These are phyloP conservation scores for Papiliotrema terrestris DNA, from an alignment of 1,284 basidiomycete genomes.

Conservation along the genomic window DNA sequence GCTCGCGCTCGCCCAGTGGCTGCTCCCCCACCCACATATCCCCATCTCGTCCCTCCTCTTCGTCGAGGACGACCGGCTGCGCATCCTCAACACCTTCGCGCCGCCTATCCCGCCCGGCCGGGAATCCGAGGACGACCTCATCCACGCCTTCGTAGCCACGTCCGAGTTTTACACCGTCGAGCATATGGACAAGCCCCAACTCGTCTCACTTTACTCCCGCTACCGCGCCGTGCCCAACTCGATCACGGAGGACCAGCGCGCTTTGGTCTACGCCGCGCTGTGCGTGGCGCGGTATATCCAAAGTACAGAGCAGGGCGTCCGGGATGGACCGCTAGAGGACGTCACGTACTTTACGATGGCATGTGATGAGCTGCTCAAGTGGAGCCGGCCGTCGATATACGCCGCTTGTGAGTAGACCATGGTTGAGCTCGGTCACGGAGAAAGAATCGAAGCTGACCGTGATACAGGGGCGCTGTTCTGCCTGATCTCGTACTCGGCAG, in stretches of 20 bases:
- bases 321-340: slow-evolving; percentile 15
- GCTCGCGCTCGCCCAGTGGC: background rate
- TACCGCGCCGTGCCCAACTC: slow-evolving; percentile 20
- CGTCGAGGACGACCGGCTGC: slow-evolving; percentile 12
- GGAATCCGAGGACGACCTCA: slow-evolving; percentile 18
- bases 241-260: slow-evolving; percentile 23
- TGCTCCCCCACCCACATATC: background rate
- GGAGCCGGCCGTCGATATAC: slow-evolving; percentile 18
- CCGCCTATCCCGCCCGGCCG: slow-evolving; percentile 7
- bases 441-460: background rate
- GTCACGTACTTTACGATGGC: slow-evolving; percentile 29
- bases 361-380: slow-evolving; percentile 13
- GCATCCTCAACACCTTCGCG: slow-evolving; percentile 3
- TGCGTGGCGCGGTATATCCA: slow-evolving; percentile 16
- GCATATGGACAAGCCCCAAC: slow-evolving; percentile 1
- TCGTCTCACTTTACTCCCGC: slow-evolving; percentile 14
- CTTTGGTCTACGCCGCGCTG: slow-evolving; percentile 19
- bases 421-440: too few species aligned
- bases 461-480: slow-evolving; percentile 22
- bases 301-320: slow-evolving; percentile 2
- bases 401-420: slow-evolving; percentile 20
- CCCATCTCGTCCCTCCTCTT: slow-evolving; percentile 7
- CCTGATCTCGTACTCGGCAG: slow-evolving; percentile 18
- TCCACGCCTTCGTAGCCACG: slow-evolving; percentile 11
- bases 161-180: slow-evolving; percentile 1